Evolutionary conservation across 2,329 filamentous ascomycete genomes (phyloP), one percentile per base, ranked within the genome.

Genomic region (Apiospora pterosperma): DNA sequence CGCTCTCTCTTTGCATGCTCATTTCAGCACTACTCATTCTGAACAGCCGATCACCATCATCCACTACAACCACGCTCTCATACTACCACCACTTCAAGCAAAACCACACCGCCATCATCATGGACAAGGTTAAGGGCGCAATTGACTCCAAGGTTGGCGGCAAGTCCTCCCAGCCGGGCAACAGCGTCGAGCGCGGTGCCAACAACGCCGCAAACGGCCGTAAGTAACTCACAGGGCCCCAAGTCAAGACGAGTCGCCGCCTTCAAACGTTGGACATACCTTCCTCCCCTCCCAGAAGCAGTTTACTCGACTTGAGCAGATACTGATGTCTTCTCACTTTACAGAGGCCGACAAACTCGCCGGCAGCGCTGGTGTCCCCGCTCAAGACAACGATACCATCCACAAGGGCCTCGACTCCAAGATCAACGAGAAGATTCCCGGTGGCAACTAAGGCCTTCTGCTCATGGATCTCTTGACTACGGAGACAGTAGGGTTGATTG

Each of bases 391-490:
- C 59, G 25, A 36, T 52, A 52, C 28, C 36, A 65, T 69, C 42
- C 59, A 68, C 62, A 36, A 69, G 7, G 62, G 39, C 16, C 66
- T 68, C 1, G 66, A 69, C 55, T 62, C 48, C 41, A 66, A 69
- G 63, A 62, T 69, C 62, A 69, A 69, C 65, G 42, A 62, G 5
- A 63, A 69, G 36, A 69, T 69, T n/a, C 68, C 68, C 14, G 67
- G 67, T 6, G 68, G 68, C 11, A 69, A 69, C 63, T 67, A 62
- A 64, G 41, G 16, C 10, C 14, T 12, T 2, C 25, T 19, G 25
- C 25, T 31, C 16, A 36, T 5, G 21, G n/a, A 36, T 10, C n/a
- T n/a, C n/a, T 3, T 21, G 19, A 19, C 23, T 2, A 48, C 16
- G 21, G 48, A 55, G 28, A 12, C 1, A 8, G 44, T 19, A 31